phyloP scores from a whole-genome alignment of 139 green algal genomes.

The Yamagishiella unicocca region DNA sequence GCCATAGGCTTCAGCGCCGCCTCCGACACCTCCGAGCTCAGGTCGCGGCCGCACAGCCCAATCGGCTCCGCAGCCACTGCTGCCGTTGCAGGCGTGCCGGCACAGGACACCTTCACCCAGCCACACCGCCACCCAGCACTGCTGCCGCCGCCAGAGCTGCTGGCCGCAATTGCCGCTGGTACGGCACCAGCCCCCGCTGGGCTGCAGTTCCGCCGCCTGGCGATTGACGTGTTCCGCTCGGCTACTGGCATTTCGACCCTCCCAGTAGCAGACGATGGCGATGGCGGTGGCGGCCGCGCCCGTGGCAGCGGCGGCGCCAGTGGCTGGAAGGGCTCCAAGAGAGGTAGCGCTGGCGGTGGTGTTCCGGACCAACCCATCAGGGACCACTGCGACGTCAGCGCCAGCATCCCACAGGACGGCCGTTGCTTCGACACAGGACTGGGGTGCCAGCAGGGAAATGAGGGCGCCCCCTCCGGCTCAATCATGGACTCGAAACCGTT shows the following conservation, averaged over 20 bases:
- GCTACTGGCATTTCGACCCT: too few species aligned
- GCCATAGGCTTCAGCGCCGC: neutral
- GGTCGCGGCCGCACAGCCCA: neutral
- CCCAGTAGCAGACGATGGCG: too few species aligned
- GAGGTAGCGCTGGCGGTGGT: too few species aligned
- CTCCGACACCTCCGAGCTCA: neutral
- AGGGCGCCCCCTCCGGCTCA: too few species aligned
- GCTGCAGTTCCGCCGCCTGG: neutral
- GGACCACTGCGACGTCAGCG: too few species aligned
- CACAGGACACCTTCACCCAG: neutral
- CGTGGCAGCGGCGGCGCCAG: neutral
- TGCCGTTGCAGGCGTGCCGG: neutral
- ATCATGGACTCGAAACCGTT: too few species aligned
- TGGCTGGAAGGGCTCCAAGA: too few species aligned
- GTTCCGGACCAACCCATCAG: too few species aligned
- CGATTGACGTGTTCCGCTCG: neutral
- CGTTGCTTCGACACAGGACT: neutral
- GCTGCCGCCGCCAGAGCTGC: neutral
- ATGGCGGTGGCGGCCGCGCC: too few species aligned
- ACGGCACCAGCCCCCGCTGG: neutral
- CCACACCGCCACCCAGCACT: neutral
- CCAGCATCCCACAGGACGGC: too few species aligned
- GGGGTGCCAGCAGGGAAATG: too few species aligned
- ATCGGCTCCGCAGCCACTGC: neutral
- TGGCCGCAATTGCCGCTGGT: neutral